A percentile compares a stretch with the other conserved stretches of the same genome.
Evolutionary conservation across 202 grass and related monocot species (phyloP).

Genomic region (Setaria italica): DNA sequence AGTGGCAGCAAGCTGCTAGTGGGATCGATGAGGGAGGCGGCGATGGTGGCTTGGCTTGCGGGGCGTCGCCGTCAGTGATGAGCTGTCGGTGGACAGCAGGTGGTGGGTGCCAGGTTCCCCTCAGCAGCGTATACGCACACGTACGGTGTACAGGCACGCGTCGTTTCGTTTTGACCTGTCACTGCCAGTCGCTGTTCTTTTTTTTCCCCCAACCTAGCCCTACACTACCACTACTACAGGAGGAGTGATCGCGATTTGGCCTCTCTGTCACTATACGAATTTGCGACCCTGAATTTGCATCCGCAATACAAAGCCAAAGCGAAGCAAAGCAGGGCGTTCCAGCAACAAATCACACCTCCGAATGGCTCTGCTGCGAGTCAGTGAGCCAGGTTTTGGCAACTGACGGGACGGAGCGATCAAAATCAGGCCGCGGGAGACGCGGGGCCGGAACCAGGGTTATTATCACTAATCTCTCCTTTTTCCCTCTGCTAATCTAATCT

Average conservation of each 20-base stretch:
- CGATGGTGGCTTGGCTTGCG: constrained; percentile 12
- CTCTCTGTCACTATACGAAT: no score
- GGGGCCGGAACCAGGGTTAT: not conserved
- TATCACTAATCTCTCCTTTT: not conserved
- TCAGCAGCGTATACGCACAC: not conserved
- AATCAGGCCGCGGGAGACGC: not conserved
- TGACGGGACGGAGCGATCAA: not conserved
- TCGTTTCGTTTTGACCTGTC: not conserved
- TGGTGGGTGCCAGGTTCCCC: constrained; percentile 34
- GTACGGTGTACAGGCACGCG: not conserved
- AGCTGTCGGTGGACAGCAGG: constrained; percentile 45
- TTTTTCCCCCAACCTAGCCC: no score
- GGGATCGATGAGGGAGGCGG: not conserved
- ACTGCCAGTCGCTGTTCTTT: not conserved
- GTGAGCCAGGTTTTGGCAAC: no score
- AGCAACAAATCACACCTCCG: no score
- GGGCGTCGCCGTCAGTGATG: constrained; percentile 47
- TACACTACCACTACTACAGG: not conserved
- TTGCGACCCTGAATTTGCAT: not conserved
- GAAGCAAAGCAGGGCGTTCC: no score
- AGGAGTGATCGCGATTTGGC: not conserved
- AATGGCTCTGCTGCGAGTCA: no score
- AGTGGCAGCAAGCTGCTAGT: no score
- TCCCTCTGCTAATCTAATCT: not conserved
- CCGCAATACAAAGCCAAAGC: no score